These are phyloP conservation scores for Myriosclerotinia scirpicola DNA, from an alignment of 2,329 filamentous ascomycete species.

Conservation along the genomic window DNA sequence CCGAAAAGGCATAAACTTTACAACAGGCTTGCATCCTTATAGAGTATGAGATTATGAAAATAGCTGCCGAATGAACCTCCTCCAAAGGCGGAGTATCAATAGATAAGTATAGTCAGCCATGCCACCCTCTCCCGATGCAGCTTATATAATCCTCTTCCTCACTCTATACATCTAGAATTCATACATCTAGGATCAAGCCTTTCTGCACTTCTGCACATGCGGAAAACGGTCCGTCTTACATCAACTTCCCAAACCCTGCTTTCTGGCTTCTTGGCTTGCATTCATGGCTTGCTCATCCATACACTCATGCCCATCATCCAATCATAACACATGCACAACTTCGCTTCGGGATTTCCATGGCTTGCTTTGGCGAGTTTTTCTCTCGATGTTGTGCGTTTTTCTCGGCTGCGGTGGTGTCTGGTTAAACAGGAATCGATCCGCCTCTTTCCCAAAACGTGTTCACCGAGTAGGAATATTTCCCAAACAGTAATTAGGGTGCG, in stretches of 20 bases:
- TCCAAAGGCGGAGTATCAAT: slow-evolving; percentile 16
- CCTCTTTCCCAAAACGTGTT: slow-evolving; percentile 15
- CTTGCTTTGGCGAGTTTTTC: background rate
- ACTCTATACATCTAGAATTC: slow-evolving; percentile 7
- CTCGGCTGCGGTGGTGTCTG: background rate
- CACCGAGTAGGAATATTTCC: slow-evolving; percentile 16
- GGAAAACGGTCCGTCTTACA: slow-evolving; percentile 27
- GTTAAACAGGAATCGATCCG: background rate
- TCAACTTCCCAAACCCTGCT: slow-evolving; percentile 5
- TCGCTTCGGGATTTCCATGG: slow-evolving; percentile 22
- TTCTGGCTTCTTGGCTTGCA: slow-evolving; percentile 10
- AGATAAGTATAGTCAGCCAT: background rate
- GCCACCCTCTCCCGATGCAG: slow-evolving; percentile 12
- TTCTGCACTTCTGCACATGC: slow-evolving; percentile 22
- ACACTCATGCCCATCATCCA: background rate
- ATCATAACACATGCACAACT: background rate
- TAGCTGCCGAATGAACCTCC: slow-evolving; percentile 18
- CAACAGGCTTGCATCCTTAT: background rate
- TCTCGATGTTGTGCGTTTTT: slow-evolving; percentile 20
- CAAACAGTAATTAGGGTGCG: background rate
- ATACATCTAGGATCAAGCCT: background rate
- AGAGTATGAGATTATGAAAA: background rate
- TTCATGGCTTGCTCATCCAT: no score
- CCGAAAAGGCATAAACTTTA: background rate
- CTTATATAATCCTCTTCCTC: slow-evolving; percentile 10